Base-by-base conservation (phyloP, 345 rosid species). In the Eucalyptus albens region DNA sequence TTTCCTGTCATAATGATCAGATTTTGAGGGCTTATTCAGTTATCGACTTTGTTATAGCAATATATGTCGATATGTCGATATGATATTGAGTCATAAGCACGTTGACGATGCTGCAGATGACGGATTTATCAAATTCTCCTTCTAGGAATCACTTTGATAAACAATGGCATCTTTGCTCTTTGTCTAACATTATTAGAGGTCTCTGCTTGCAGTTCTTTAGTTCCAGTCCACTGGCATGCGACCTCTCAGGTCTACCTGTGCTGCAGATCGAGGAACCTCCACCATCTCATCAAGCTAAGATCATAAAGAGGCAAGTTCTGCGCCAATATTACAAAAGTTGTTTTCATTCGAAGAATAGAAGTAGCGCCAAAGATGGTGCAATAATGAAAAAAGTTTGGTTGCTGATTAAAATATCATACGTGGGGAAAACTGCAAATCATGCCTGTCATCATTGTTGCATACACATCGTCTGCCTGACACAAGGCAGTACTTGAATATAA, bases 141-240 rank as follows among this genome's bases (percentile, higher is more conserved):
- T 37, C 27, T 77, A 77, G 47, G 85, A 77, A 22, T 87, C 81
- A 24, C 50, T 15, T 87, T 87, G 42, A 62, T 40, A 50, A 50
- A 88, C 55, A 10, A 29, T 72, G 22, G 22, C 44, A 50, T 42
- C 33, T 49, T 40, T 65, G 87, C 31, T 82, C 50, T 59, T 33
- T 15, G 44, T 42, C 33, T 56, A 19, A 29, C 88, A 14, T 44
- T 31, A 16, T 87, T 45, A 40, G 85, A 77, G 85, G 85, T 27
- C 33, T 72, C 27, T 49, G 88, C 14, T 87, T 85, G 49, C 94
- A 95, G 96, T 95, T 94, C 94, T 95, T 95, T 89, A 88, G 88
- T 89, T 89, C 95, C 87, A 94, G 93, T 92, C 96, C 97, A 56
- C 83, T 90, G 90, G 93, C 96, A 77, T 94, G 96, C 22, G 90